Evolutionary conservation across 2,329 filamentous ascomycete genomes (phyloP), one percentile per base, ranked within the genome.

Genomic region (Microdochium nivale): DNA sequence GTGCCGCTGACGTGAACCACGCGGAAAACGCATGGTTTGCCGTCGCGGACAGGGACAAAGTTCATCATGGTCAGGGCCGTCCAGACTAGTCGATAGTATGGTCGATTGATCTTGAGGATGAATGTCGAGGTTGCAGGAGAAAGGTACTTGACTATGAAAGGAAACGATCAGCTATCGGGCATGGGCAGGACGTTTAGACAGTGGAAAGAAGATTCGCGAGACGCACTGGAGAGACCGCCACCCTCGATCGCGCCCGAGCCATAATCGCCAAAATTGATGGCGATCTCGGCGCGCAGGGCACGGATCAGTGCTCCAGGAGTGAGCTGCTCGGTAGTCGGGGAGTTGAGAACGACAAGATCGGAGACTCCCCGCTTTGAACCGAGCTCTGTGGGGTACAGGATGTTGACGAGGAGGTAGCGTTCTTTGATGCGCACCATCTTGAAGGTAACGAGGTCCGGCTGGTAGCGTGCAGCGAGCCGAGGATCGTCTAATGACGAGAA

Each of bases 361-460:
- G 87, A 67, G 62, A 77, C 59, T 59, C 70, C 66, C 32, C 64
- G 49, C 52, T 66, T 68, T 54, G 60, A 57, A 47, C 63, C 56
- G 10, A 73, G 56, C 13, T 80, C 72, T 7, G 83, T 77, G 0
- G 91, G 90, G 62, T 96, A 96, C 47, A 97, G 77, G 58, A 97
- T 90, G 65, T 95, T 89, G 55, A 97, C 82, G n/a, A 97, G 83
- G 19, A 99, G 80, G 68, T 99, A 99, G 62, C 94, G 86, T 69
- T 96, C 87, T 71, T 99, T 99, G 59, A 97, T 82, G 65, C 94
- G 89, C 54, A 99, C 94, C 94, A 99, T 96, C 48, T 44, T 71
- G 59, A 21, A 33, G 10, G 11, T 11, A 30, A 30, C 5, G 5
- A 11, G 11, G 27, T 30, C n/a, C n/a, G 27, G 27, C 11, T 30